Conservation (phyloP, 352 stramenopile species). For the Achlya hypogyna region DNA sequence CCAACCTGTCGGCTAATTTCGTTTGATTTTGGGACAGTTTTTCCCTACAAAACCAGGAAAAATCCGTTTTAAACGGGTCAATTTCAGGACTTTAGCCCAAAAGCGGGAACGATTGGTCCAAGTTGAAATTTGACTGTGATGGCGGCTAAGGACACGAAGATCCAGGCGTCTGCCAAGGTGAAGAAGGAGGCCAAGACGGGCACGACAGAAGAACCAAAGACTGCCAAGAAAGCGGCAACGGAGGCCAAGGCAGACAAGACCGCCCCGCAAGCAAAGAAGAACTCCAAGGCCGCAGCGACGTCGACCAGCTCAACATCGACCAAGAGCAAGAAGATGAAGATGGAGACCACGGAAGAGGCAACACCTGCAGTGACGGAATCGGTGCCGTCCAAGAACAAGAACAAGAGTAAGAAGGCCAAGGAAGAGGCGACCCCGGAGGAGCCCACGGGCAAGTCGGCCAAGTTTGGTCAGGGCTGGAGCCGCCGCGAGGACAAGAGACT, state of each 20-base stretch:
- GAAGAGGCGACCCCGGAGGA: neutral
- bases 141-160: neutral
- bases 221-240: neutral
- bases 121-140: neutral
- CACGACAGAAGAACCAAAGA: neutral
- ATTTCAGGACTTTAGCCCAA: neutral
- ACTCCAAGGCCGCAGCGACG: too few species aligned
- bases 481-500: slow-evolving; percentile 15
- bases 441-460: neutral
- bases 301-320: too few species aligned
- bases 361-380: too few species aligned
- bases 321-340: neutral
- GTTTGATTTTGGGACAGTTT: neutral
- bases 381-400: neutral
- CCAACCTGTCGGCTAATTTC: too few species aligned
- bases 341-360: neutral
- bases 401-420: neutral
- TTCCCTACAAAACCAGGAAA: neutral
- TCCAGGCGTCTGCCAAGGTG: neutral
- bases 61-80: neutral
- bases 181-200: neutral
- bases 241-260: neutral
- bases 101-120: neutral
- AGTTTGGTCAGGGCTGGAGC: slow-evolving; percentile 10
- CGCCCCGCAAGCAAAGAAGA: too few species aligned